Conservation (phyloP, 2,329 filamentous ascomycete species). For the Calonectria multiphialidica region DNA sequence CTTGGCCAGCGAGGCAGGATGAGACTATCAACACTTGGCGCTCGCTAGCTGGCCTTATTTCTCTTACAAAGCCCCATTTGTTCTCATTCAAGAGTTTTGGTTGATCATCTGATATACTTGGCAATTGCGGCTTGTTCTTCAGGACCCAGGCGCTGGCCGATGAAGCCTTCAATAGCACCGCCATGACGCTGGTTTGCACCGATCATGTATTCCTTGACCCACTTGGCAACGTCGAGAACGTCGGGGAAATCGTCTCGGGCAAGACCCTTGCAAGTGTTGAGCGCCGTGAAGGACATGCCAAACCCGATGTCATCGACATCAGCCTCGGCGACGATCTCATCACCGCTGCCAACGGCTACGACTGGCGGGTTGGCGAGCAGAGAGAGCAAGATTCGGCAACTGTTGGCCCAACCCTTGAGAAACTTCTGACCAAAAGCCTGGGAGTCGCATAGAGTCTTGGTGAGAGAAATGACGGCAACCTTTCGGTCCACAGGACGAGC, state of each 20-base stretch:
- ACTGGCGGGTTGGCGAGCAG: constrained; percentile 88
- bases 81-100: background rate
- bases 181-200: constrained; percentile 80
- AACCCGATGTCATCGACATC: constrained; percentile 97
- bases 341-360: constrained; percentile 72
- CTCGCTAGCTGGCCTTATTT: background rate
- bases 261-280: constrained; percentile 88
- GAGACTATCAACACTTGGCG: background rate
- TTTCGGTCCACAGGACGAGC: constrained; percentile 92
- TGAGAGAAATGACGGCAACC: constrained; percentile 90
- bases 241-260: constrained; percentile 87
- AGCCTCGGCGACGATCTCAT: constrained; percentile 85
- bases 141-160: constrained; percentile 75
- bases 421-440: constrained; percentile 85
- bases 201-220: constrained; percentile 84
- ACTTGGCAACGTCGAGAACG: constrained; percentile 83
- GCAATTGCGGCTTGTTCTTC: constrained; percentile 68
- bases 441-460: constrained; percentile 91
- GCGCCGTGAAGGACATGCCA: constrained; percentile 91
- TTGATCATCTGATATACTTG: constrained; percentile 60
- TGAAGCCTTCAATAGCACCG: constrained; percentile 78
- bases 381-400: constrained; percentile 89
- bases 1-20: background rate
- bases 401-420: constrained; percentile 91
- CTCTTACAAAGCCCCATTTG: background rate